Evolutionary conservation across 805 yeast genomes (phyloP).

Genomic region (Yamadazyma scolyti): DNA sequence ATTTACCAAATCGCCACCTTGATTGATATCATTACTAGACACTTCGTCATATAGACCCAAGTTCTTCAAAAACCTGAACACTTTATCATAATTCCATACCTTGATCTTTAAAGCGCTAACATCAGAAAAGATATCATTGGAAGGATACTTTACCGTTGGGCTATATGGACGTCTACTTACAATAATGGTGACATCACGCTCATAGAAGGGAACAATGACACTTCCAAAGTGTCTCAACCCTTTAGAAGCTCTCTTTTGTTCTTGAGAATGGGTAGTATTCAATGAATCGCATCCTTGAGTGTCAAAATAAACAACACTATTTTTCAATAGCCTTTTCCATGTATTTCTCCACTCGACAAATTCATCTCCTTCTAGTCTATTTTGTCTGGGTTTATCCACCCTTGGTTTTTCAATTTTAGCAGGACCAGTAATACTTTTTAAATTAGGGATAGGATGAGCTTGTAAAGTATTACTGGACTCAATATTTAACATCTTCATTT

Average conservation of each 20-base stretch:
- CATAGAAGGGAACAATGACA: constrained; percentile 42
- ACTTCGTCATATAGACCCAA: constrained; percentile 40
- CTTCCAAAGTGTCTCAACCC: constrained; percentile 49
- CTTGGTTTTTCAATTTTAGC: too few species aligned
- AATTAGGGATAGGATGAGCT: not conserved
- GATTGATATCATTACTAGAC: constrained; percentile 6
- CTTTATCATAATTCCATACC: constrained; percentile 87
- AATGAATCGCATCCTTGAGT: constrained; percentile 39
- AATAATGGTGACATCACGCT: constrained; percentile 67
- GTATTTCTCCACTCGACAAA: constrained; percentile 58
- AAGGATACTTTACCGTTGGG: constrained; percentile 37
- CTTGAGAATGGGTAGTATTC: constrained; percentile 31
- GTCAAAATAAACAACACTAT: constrained; percentile 61
- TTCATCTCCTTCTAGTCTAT: constrained; percentile 42
- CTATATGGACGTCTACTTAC: constrained; percentile 59
- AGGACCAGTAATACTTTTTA: too few species aligned
- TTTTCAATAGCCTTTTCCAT: constrained; percentile 61
- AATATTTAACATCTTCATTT: constrained; percentile 6
- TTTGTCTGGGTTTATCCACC: constrained; percentile 12
- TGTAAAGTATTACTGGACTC: not conserved
- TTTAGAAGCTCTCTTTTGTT: constrained; percentile 39
- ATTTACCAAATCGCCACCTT: constrained; percentile 29
- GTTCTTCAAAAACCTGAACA: constrained; percentile 70
- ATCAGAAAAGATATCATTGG: constrained; percentile 61
- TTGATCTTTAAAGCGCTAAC: constrained; percentile 63